Evolutionary conservation across 148 eudicot genomes (phyloP).

Genomic region (Vaccinium darrowii): DNA sequence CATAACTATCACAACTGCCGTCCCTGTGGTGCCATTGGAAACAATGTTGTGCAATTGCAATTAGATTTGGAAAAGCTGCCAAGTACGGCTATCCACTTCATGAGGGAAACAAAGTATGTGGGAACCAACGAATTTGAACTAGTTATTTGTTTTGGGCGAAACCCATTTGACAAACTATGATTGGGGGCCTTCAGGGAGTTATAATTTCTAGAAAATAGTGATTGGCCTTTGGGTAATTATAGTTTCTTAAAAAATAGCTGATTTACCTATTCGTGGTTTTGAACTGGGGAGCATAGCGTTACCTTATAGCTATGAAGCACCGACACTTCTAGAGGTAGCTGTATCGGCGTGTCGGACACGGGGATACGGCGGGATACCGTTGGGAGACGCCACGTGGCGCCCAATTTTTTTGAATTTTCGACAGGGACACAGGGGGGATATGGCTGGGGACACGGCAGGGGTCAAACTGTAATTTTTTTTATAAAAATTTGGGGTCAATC

Average conservation of each 20-base stretch:
- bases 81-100: background rate
- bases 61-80: background rate
- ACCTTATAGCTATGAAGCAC: background rate
- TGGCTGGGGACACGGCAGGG: too few species aligned
- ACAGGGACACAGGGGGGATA: too few species aligned
- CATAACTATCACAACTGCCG: conserved; percentile 96
- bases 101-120: background rate
- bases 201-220: background rate
- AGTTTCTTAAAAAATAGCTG: background rate
- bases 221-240: background rate
- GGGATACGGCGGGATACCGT: too few species aligned
- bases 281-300: background rate
- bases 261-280: background rate
- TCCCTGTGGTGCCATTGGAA: conserved; percentile 55
- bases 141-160: background rate
- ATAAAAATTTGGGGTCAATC: too few species aligned
- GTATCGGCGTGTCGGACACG: too few species aligned
- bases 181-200: background rate
- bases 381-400: too few species aligned
- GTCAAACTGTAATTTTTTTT: too few species aligned
- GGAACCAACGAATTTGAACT: conserved; percentile 9
- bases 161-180: background rate
- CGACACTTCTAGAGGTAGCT: too few species aligned
- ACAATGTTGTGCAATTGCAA: background rate
- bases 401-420: too few species aligned